A percentile compares a stretch with the other conserved stretches of the same genome.
These are phyloP conservation scores for Cyamopsis tetragonoloba DNA, from an alignment of 306 rosid species.

Conservation along the genomic window DNA sequence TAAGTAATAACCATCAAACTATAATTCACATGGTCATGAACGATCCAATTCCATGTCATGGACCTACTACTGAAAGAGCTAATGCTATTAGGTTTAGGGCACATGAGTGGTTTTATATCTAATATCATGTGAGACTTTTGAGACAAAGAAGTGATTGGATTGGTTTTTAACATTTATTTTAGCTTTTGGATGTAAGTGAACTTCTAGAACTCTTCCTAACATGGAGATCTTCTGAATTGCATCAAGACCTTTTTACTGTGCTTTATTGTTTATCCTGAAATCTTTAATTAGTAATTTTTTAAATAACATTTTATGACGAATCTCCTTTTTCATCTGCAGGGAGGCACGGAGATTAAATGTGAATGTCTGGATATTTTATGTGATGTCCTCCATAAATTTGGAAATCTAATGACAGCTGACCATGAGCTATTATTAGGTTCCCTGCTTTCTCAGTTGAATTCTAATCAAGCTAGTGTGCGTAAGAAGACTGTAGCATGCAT, in stretches of 20 bases:
- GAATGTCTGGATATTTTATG: slow-evolving; percentile 89
- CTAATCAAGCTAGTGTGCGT: slow-evolving; percentile 87
- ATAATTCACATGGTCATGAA: background rate
- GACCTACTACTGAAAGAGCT: background rate
- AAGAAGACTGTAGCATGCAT: slow-evolving; percentile 89
- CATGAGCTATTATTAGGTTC: slow-evolving; percentile 73
- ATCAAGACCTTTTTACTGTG: no score
- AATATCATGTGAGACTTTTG: background rate
- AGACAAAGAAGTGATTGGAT: background rate
- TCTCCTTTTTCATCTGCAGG: slow-evolving; percentile 42
- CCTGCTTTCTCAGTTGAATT: slow-evolving; percentile 76
- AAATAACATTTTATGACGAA: background rate
- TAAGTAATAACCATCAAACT: background rate
- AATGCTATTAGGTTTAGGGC: background rate
- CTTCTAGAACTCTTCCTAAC: background rate
- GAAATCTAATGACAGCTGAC: slow-evolving; percentile 71
- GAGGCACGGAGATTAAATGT: slow-evolving; percentile 81
- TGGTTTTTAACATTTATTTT: background rate
- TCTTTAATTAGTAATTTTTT: slow-evolving; percentile 4
- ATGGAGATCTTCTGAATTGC: background rate
- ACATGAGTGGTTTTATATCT: background rate
- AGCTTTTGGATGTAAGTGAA: background rate
- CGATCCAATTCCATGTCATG: background rate
- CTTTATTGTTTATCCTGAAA: background rate
- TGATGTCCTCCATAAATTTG: slow-evolving; percentile 89